These are phyloP conservation scores for Neurospora sublineolata DNA, from an alignment of 495 filamentous ascomycete genomes.

Conservation along the genomic window DNA sequence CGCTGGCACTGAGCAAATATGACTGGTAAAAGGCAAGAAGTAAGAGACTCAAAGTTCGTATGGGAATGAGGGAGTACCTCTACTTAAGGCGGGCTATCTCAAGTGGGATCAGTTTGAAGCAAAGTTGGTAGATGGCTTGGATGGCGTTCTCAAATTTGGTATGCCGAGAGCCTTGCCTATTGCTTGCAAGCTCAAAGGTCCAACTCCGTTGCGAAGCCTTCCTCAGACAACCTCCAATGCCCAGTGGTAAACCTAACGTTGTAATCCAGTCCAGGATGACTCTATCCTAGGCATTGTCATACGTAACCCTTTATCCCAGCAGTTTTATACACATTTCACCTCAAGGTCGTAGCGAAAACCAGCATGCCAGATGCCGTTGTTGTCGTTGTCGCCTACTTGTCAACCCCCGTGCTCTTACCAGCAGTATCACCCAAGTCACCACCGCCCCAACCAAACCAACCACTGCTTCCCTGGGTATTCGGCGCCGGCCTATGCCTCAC, in stretches of 20 bases:
- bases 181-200: neutral
- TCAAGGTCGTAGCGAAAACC: neutral
- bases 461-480: neutral
- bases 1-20: neutral
- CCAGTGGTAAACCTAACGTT: neutral
- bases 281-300: neutral
- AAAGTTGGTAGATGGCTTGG: neutral
- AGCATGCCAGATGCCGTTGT: neutral
- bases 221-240: neutral
- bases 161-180: neutral
- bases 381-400: neutral
- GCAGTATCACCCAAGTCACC: neutral
- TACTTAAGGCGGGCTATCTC: neutral
- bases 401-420: neutral
- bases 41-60: neutral
- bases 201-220: neutral
- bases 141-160: neutral
- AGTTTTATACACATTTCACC: neutral
- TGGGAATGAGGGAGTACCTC: neutral
- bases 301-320: neutral
- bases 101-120: neutral
- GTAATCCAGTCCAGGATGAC: neutral
- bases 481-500: neutral
- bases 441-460: neutral
- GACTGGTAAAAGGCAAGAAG: neutral